A percentile compares a stretch with the other conserved stretches of the same genome.
These are phyloP conservation scores for Trichosanthes truncata DNA, from an alignment of 306 rosid species.

Conservation along the genomic window DNA sequence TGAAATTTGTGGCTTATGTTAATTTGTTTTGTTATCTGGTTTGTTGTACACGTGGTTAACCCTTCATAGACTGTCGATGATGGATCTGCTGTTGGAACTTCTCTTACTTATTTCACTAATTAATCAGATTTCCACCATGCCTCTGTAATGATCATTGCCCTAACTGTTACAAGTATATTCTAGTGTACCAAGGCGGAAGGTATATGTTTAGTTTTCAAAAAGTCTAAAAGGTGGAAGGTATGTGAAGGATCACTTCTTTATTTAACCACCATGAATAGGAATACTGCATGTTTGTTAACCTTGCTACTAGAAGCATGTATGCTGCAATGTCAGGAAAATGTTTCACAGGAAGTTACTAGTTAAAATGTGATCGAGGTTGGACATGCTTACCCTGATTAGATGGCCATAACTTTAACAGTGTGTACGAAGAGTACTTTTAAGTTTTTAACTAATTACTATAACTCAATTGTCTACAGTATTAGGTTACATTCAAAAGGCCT, in stretches of 20 bases:
- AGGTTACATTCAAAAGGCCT: neutral
- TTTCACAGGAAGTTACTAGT: neutral
- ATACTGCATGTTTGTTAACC: neutral
- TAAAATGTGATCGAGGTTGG: neutral
- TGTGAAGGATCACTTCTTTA: neutral
- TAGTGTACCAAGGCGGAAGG: neutral
- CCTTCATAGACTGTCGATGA: neutral
- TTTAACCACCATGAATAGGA: neutral
- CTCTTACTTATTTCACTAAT: neutral
- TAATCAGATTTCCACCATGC: neutral
- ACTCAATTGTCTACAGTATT: neutral
- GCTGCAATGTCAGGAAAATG: neutral
- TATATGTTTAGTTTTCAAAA: neutral
- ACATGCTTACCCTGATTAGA: neutral
- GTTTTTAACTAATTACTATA: neutral
- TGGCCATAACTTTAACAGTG: neutral
- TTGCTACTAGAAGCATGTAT: neutral
- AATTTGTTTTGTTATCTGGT: neutral
- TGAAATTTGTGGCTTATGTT: neutral
- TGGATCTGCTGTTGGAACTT: neutral
- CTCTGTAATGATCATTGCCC: neutral
- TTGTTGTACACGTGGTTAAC: neutral
- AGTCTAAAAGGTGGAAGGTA: too few species aligned
- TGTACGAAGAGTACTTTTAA: neutral
- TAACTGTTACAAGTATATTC: neutral